phyloP scores from a whole-genome alignment of 805 yeast genomes.

The Cyberlindnera nakhonratchasimensis region DNA sequence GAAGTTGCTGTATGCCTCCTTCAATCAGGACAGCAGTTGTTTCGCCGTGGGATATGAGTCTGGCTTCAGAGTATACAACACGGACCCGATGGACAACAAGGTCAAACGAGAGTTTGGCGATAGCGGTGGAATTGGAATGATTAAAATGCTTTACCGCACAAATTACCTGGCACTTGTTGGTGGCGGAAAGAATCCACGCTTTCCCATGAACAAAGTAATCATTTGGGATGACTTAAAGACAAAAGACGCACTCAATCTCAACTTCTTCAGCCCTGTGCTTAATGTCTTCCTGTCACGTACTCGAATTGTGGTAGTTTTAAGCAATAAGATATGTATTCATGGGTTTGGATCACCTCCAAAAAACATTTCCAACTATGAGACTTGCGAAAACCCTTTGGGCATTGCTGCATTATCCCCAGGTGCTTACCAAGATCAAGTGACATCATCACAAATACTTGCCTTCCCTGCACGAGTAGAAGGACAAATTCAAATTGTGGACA shows the following conservation, averaged over 20 bases:
- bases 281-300: constrained; percentile 73
- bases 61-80: constrained; percentile 82
- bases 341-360: constrained; percentile 81
- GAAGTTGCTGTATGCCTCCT: constrained; percentile 31
- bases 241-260: constrained; percentile 66
- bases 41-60: constrained; percentile 77
- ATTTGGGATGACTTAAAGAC: constrained; percentile 91
- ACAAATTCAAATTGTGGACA: constrained; percentile 76
- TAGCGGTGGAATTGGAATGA: constrained; percentile 62
- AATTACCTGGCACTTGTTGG: constrained; percentile 89
- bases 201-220: constrained; percentile 72
- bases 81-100: constrained; percentile 80
- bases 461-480: constrained; percentile 77
- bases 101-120: constrained; percentile 53
- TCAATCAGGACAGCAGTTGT: constrained; percentile 89
- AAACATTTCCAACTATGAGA: constrained; percentile 37
- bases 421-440: constrained; percentile 21
- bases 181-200: constrained; percentile 79
- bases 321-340: constrained; percentile 66
- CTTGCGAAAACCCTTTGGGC: constrained; percentile 28
- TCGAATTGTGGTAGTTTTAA: constrained; percentile 68
- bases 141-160: constrained; percentile 83
- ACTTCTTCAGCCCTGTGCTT: constrained; percentile 71
- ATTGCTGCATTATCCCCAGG: constrained; percentile 28
- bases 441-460: constrained; percentile 53